Base-by-base conservation (phyloP, 2,329 filamentous ascomycete genomes). In the Cryphonectria carpinicola region DNA sequence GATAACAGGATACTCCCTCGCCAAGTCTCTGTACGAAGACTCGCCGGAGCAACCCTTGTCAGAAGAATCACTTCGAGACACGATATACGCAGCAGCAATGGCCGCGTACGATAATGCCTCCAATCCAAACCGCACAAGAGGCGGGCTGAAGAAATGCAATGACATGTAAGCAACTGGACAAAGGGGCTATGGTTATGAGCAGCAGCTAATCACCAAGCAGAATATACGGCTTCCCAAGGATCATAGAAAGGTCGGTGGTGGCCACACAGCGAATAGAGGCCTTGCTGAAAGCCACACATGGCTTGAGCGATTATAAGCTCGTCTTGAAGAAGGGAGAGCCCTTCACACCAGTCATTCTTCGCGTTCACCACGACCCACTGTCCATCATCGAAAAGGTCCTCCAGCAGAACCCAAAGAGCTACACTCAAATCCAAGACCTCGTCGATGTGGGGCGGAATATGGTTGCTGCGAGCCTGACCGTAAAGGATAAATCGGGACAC, bases 301-400 rank as follows among this genome's bases (percentile, higher is more conserved):
- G 89, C 1, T 83, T 96, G 64, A 92, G 92, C 28, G 89, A 91
- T 72, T 96, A 95, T 77, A 90, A 92, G 3, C 84, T 97, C 5
- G 92, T 91, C 0, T 84, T 96, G 17, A 93, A 93, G 73, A 92
- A 94, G 75, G 92, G 92, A 63, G 91, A 95, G 69, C 92, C 92
- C 0, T 95, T 96, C 75, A 91, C 89, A 65, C 93, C 93, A 1
- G 91, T 95, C 41, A 89, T 91, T 61, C 87, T 96, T 32, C 88
- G 93, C n/a, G 90, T 93, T 25, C 92, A 92, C 77, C 82, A 87
- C 1, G 93, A 96, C 78, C 92, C 93, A 0, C 82, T 95, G 22
- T 89, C 89, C 0, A 89, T 96, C 39, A 85, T 96, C 64, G 86
- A 84, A 43, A 94, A 90, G 75, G 86, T 95, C 0, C 82, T 97